phyloP scores from a whole-genome alignment of 805 yeast genomes.

The Kluyveromyces wickerhamii region DNA sequence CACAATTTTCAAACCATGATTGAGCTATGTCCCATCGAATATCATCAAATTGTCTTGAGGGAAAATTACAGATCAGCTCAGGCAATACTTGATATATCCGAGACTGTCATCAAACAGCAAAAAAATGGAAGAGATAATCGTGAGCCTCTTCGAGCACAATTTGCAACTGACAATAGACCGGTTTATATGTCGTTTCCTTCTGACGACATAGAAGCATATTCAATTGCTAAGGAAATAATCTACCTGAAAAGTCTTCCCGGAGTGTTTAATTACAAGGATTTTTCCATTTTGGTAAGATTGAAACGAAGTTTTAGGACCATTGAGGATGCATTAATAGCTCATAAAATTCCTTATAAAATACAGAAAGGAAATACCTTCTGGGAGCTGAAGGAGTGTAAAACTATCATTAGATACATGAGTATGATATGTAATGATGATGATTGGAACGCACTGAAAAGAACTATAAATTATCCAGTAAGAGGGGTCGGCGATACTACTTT shows the following conservation, averaged over 20 bases:
- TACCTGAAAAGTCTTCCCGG: conserved; percentile 39
- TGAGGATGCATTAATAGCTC: conserved; percentile 52
- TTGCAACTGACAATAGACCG: conserved; percentile 37
- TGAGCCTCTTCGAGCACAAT: conserved; percentile 39
- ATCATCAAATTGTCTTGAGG: conserved; percentile 37
- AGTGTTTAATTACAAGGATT: conserved; percentile 45
- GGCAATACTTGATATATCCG: conserved; percentile 57
- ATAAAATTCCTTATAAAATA: conserved; percentile 55
- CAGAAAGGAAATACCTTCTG: conserved; percentile 73
- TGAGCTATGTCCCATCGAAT: conserved; percentile 28
- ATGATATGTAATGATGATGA: conserved; percentile 54
- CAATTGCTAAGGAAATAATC: conserved; percentile 48
- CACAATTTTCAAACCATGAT: conserved; percentile 56
- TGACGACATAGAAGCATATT: conserved; percentile 47
- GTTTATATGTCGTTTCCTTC: conserved; percentile 35
- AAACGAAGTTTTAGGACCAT: conserved; percentile 51
- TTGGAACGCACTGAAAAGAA: conserved; percentile 47
- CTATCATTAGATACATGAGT: conserved; percentile 57
- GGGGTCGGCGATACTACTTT: conserved; percentile 59
- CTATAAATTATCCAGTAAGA: conserved; percentile 51
- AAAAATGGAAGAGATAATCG: conserved; percentile 33
- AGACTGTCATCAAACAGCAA: conserved; percentile 56
- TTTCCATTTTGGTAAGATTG: conserved; percentile 66
- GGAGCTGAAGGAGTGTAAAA: conserved; percentile 62
- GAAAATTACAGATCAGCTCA: conserved; percentile 79